Conservation (phyloP, 805 yeast genomes). For the Metschnikowia lunata region DNA sequence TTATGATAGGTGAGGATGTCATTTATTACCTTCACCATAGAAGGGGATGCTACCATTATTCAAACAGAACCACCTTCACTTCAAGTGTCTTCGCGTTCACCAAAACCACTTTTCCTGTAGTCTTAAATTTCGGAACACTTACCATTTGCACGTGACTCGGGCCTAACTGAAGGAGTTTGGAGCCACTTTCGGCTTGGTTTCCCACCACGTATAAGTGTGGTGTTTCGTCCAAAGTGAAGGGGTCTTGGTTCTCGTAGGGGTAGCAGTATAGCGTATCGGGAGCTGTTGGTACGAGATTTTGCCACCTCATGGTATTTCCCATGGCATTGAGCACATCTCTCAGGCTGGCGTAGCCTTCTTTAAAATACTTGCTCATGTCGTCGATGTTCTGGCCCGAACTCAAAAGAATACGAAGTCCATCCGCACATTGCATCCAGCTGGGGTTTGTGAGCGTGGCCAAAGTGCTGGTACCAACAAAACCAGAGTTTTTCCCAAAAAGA, state of each 20-base stretch:
- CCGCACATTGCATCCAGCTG: constrained; percentile 52
- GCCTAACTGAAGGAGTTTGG: constrained; percentile 36
- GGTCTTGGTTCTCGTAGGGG: constrained; percentile 74
- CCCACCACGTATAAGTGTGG: constrained; percentile 89
- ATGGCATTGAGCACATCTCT: constrained; percentile 29
- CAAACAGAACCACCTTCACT: constrained; percentile 42
- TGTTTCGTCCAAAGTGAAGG: constrained; percentile 70
- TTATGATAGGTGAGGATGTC: too few relatives aligned
- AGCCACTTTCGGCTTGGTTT: constrained; percentile 64
- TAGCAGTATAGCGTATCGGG: constrained; percentile 93
- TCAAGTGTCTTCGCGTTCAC: constrained; percentile 56
- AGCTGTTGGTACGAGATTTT: constrained; percentile 86
- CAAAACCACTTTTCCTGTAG: constrained; percentile 61
- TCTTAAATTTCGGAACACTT: constrained; percentile 65
- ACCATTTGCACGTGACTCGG: constrained; percentile 45
- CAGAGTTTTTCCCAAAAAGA: constrained; percentile 49
- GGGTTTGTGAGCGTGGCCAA: constrained; percentile 54
- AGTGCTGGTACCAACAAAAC: constrained; percentile 30
- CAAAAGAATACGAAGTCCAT: constrained; percentile 57
- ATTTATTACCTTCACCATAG: too few relatives aligned
- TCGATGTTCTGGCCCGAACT: constrained; percentile 81
- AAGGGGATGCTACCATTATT: background rate
- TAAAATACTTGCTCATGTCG: constrained; percentile 68
- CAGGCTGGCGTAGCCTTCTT: constrained; percentile 29
- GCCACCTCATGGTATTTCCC: constrained; percentile 74